Conservation (phyloP, 176 grass and related monocot genomes). For the Avena eriantha region DNA sequence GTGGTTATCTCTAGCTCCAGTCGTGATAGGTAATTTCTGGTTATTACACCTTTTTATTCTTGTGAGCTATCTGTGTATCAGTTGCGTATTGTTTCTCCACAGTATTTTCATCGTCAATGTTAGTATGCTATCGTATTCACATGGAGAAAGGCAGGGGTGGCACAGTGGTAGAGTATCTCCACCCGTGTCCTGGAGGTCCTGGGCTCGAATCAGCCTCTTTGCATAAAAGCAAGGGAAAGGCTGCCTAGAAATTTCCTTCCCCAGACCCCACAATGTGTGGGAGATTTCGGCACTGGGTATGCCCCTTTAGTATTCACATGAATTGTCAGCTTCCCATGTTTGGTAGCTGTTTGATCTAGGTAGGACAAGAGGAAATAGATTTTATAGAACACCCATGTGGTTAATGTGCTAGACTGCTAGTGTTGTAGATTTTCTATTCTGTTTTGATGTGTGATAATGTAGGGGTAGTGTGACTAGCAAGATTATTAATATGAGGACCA, state of each 20-base stretch:
- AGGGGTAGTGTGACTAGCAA: background rate
- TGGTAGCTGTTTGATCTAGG: background rate
- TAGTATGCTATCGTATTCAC: background rate
- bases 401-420: background rate
- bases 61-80: constrained; percentile 29
- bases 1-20: constrained; percentile 90
- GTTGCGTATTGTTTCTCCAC: background rate
- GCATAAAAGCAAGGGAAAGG: no score
- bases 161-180: no score
- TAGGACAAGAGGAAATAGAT: background rate
- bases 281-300: no score
- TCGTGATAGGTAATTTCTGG: constrained; percentile 77
- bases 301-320: background rate
- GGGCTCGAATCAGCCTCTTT: no score
- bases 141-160: background rate
- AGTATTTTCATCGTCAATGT: constrained; percentile 14
- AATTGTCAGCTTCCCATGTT: constrained; percentile 18
- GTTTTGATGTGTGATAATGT: background rate
- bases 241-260: no score
- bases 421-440: background rate
- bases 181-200: no score
- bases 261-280: no score
- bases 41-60: constrained; percentile 31
- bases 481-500: background rate
- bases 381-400: background rate